phyloP scores from a whole-genome alignment of 1,284 basidiomycete species.

The Ceratobasidium sp. region DNA sequence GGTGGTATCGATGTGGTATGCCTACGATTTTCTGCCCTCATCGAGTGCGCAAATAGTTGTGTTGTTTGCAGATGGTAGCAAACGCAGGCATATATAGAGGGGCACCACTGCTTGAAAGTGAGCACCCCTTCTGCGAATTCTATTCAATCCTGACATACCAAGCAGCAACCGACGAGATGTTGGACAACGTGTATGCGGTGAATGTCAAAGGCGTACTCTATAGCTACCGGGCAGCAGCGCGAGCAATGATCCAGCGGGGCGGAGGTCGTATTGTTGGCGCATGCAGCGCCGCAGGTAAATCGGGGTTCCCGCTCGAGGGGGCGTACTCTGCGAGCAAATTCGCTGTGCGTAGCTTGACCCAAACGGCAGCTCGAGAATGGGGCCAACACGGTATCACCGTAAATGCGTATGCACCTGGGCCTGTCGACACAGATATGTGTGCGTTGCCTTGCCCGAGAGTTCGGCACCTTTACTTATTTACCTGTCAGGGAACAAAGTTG shows the following conservation, averaged over 20 bases:
- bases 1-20: conserved; percentile 33
- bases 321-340: conserved; percentile 49
- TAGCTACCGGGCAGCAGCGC: conserved; percentile 52
- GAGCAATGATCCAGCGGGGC: conserved; percentile 51
- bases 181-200: conserved; percentile 49
- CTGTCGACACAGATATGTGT: conserved; percentile 50
- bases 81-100: conserved; percentile 39
- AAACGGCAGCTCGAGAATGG: conserved; percentile 50
- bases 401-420: conserved; percentile 52
- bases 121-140: neutral
- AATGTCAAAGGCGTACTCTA: conserved; percentile 51
- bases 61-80: conserved; percentile 36
- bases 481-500: conserved; percentile 35
- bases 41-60: neutral
- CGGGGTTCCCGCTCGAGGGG: conserved; percentile 8
- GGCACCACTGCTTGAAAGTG: conserved; percentile 37
- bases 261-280: conserved; percentile 51
- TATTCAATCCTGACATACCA: neutral
- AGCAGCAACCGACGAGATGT: conserved; percentile 37
- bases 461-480: neutral
- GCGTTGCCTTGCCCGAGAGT: neutral
- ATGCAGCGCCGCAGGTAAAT: conserved; percentile 46
- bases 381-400: conserved; percentile 51
- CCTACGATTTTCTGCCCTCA: neutral
- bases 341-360: conserved; percentile 51